Base-by-base conservation (phyloP, 352 stramenopile genomes). In the Globisporangium heterothallicum region DNA sequence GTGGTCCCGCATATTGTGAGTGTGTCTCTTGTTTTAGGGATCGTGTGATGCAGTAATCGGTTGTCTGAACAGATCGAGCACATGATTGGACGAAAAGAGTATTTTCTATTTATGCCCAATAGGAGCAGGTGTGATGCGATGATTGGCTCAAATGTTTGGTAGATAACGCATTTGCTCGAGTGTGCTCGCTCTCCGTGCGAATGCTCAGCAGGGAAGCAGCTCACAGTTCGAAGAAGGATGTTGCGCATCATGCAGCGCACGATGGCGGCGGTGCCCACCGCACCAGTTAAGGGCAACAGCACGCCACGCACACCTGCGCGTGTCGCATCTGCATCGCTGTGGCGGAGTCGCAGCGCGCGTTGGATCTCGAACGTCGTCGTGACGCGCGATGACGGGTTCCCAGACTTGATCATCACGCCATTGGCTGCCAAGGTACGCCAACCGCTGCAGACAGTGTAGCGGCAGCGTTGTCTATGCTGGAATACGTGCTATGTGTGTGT, bases 401-500 rank as follows among this genome's bases (percentile, higher is more conserved):
- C 78, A 1, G 78, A 90, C 56, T 51, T 90, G 38, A 79, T 78
- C 49, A 90, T 90, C 64, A 90, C 78, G 41, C 74, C 74, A 4
- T 35, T 76, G 24, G 76, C 78, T 2, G 72, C 76, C 13, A 64
- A 86, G 64, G 77, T 81, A 36, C 27, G 60, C 6, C 18, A 25
- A 24, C 4, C 29, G 29, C 6, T 45, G 29, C 32, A 14, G 12
- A 10, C 1, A 1, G 10, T 12, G 6, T 47, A 25, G n/a, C n/a
- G n/a, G n/a, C n/a, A n/a, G n/a, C n/a, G n/a, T n/a, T n/a, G n/a
- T n/a, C 16, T 19, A n/a, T 44, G 21, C 12, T 25, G 9, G 9
- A 18, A 9, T 18, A 26, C 19, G 4, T 43, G 4, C 2, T 24
- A 16, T 34, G 21, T 18, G 6, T 27, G 25, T 32, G 0, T 18